A percentile compares a stretch with the other conserved stretches of the same genome.
Evolutionary conservation across 2,329 filamentous ascomycete genomes (phyloP).

Genomic region (Zasmidium angulare): DNA sequence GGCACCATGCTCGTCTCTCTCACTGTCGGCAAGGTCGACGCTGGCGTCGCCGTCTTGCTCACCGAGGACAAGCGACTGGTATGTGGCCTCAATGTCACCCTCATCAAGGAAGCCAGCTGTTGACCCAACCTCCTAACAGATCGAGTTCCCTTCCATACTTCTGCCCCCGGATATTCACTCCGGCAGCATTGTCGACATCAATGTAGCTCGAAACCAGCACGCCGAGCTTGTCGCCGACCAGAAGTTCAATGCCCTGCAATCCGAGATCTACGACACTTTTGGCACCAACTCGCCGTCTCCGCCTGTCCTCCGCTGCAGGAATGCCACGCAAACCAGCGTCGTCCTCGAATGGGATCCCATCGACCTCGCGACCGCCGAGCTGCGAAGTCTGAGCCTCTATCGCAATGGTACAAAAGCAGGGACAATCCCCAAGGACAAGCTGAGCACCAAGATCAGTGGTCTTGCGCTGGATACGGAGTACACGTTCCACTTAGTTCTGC

Average conservation of each 20-base stretch:
- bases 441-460: conserved; percentile 94
- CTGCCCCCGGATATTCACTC: conserved; percentile 93
- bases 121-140: conserved; percentile 56
- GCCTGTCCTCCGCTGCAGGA: conserved; percentile 84
- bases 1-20: conserved; percentile 86
- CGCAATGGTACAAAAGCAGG: conserved; percentile 96
- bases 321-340: conserved; percentile 96
- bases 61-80: conserved; percentile 97
- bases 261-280: conserved; percentile 82
- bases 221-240: conserved; percentile 74
- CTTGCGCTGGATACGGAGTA: conserved; percentile 97
- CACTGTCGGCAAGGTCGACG: conserved; percentile 98
- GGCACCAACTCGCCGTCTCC: conserved; percentile 74
- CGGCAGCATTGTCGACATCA: conserved; percentile 97
- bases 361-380: conserved; percentile 84
- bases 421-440: conserved; percentile 86
- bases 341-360: conserved; percentile 98
- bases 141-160: conserved; percentile 97
- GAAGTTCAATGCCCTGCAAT: conserved; percentile 81
- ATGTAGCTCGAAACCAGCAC: conserved; percentile 79
- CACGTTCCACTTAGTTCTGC: conserved; percentile 86
- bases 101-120: conserved; percentile 9
- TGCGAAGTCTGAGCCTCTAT: conserved; percentile 86
- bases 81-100: conserved; percentile 40
- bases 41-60: conserved; percentile 92